These are phyloP conservation scores for Kwoniella bestiolae DNA, from an alignment of 768 basidiomycete species.

Conservation along the genomic window DNA sequence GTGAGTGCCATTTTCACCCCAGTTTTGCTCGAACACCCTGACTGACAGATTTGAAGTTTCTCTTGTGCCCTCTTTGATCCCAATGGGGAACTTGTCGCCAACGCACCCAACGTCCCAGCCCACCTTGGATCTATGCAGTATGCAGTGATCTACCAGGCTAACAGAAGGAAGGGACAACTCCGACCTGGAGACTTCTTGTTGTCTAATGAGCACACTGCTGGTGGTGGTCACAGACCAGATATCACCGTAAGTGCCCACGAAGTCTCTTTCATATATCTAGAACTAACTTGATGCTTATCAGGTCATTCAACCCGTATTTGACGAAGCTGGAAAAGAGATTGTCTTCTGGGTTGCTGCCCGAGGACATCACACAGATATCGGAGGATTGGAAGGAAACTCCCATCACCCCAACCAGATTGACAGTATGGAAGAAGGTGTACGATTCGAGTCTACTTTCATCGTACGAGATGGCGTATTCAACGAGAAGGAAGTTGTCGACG, in stretches of 20 bases:
- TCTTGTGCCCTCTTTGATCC: conserved; percentile 34
- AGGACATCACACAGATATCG: conserved; percentile 81
- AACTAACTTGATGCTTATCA: background rate
- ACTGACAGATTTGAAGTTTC: conserved; percentile 26
- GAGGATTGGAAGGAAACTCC: conserved; percentile 59
- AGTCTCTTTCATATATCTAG: too few relatives aligned
- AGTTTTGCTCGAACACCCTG: background rate
- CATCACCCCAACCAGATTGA: conserved; percentile 37
- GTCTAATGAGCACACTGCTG: conserved; percentile 63
- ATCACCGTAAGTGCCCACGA: conserved; percentile 69
- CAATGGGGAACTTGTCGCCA: conserved; percentile 32
- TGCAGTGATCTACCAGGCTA: conserved; percentile 41
- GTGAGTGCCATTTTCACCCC: conserved; percentile 53
- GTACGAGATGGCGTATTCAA: conserved; percentile 40
- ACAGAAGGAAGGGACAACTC: conserved; percentile 33
- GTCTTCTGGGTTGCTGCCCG: conserved; percentile 73
- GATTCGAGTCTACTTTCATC: conserved; percentile 30
- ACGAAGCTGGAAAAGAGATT: conserved; percentile 62
- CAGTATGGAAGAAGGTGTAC: conserved; percentile 30
- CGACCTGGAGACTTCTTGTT: conserved; percentile 91
- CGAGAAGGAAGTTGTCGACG: conserved; percentile 40
- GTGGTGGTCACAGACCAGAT: conserved; percentile 72
- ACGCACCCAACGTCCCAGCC: conserved; percentile 37
- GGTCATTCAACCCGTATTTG: conserved; percentile 86
- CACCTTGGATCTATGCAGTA: conserved; percentile 47